A percentile compares a stretch with the other conserved stretches of the same genome.
Conservation (phyloP, 2,329 filamentous ascomycete species). For the Cordyceps tenuipes region DNA sequence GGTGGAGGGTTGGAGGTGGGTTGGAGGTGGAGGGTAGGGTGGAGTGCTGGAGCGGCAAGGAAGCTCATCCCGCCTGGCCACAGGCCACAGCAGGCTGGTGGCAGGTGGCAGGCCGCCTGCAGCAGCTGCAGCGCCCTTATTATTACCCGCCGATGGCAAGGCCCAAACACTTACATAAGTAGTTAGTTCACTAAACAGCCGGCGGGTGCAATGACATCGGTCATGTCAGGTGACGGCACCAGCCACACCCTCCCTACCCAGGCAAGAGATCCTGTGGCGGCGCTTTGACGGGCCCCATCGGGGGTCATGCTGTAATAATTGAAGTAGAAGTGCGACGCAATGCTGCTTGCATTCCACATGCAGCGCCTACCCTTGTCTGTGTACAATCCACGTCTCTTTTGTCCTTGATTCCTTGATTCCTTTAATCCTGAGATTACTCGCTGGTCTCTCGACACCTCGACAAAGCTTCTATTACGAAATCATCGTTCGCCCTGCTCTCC, state of each 20-base stretch:
- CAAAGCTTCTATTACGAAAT: not conserved
- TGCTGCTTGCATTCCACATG: conserved; percentile 10
- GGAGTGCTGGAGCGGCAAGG: conserved; percentile 6
- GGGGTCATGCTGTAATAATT: conserved; percentile 8
- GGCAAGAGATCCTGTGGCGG: not conserved
- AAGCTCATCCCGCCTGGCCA: conserved; percentile 4
- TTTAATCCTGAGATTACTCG: not conserved
- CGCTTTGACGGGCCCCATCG: not conserved
- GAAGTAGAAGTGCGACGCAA: not conserved
- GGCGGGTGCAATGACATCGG: not conserved
- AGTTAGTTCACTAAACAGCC: too few relatives aligned
- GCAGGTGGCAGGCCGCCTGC: too few relatives aligned
- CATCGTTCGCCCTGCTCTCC: not conserved
- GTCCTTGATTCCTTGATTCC: too few relatives aligned
- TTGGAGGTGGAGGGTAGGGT: too few relatives aligned
- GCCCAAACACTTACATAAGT: too few relatives aligned
- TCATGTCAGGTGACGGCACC: conserved; percentile 24
- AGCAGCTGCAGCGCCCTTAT: too few relatives aligned
- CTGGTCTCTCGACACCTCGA: not conserved
- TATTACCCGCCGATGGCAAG: not conserved
- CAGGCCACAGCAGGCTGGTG: not conserved
- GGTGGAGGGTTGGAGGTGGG: too few relatives aligned
- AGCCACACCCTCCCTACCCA: conserved; percentile 19
- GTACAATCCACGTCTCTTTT: not conserved
- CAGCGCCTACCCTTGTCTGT: conserved; percentile 6